Base-by-base conservation (phyloP, 2,329 filamentous ascomycete genomes). In the Xylariaceae sp. region DNA sequence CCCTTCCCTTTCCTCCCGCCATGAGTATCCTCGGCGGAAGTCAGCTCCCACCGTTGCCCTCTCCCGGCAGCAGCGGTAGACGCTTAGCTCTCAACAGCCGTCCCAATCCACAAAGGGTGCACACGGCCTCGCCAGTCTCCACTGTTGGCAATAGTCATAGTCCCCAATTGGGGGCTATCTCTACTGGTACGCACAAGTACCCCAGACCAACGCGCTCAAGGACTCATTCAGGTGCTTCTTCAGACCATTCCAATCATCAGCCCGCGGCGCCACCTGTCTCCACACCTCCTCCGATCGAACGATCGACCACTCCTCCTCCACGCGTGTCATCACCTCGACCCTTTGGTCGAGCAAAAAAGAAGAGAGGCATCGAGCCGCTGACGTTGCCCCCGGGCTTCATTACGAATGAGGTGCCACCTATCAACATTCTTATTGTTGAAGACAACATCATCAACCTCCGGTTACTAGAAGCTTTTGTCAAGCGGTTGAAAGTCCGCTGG, bases 391-490 rank as follows among this genome's bases (percentile, higher is more conserved):
- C 85, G 3, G 85, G 82, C 32, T 78, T 89, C 64, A 80, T 95
- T 31, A 90, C 92, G 62, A 87, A 86, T 51, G 85, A 85, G 1
- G 90, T 97, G 0, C 94, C 94, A 6, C 92, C 94, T 1, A 97
- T 99, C 74, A 97, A 95, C 64, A 91, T 97, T 6, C 78, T 99
- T 43, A 96, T 99, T 57, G 94, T 99, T 11, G 94, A 99, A 74
- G 94, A 99, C 74, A 99, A 99, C 71, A 91, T 94, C 60, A 97
- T 99, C 79, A 99, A 97, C 68, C 76, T 97, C 62, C 89, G 90
- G 66, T 84, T 99, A 7, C 77, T 99, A 37, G 92, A 96, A 68
- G 91, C 91, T 1, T 95, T 99, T 67, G 92, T 97, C 78, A 96
- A 96, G 74, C 81, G 91, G 47, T 79, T 99, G 48, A 96, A 96